Base-by-base conservation (phyloP, 208 protist species). In the Leishmania gerbilli region DNA sequence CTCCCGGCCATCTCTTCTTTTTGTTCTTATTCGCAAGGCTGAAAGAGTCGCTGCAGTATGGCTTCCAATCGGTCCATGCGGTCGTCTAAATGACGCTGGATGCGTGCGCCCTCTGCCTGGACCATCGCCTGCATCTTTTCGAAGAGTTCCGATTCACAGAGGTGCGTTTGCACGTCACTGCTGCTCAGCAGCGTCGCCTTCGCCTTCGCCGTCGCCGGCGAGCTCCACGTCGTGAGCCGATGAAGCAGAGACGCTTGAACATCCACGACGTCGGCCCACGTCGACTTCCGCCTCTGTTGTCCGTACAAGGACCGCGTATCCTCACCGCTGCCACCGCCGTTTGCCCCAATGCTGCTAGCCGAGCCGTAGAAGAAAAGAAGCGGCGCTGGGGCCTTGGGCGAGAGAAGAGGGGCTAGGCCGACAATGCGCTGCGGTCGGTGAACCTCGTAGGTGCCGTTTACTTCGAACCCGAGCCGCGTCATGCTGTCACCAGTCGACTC, bases 31-130 rank as follows among this genome's bases (percentile, higher is more conserved):
- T 31, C 17, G 17, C 47, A 62, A 68, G 37, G 2, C 7, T 19
- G 40, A 42, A 74, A 64, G 9, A 78, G 37, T 19, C 31, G 42
- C n/a, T 79, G 45, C 53, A 85, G 62, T 77, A 85, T 42, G 1
- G 27, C 31, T 40, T 85, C 82, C 19, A 85, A 47, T 21, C 77
- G 72, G 34, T 81, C 62, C 82, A 85, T 74, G 40, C 82, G 82
- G 9, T 31, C 55, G 40, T 85, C 82, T 0, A 85, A 34, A 17
- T 79, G 82, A 27, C 74, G 72, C 65, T 79, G 82, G 2, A 85
- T n/a, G 5, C 82, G 82, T 7, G 45, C 68, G 31, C 82, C 64
- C 56, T 85, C 82, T 45, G 82, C 72, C 42, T 27, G 62, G 9
- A 85, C 74, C 51, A 82, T 27, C 8, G 47, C n/a, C 34, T 62